phyloP scores from a whole-genome alignment of 1,284 basidiomycete genomes.

The Tremellales sp. region DNA sequence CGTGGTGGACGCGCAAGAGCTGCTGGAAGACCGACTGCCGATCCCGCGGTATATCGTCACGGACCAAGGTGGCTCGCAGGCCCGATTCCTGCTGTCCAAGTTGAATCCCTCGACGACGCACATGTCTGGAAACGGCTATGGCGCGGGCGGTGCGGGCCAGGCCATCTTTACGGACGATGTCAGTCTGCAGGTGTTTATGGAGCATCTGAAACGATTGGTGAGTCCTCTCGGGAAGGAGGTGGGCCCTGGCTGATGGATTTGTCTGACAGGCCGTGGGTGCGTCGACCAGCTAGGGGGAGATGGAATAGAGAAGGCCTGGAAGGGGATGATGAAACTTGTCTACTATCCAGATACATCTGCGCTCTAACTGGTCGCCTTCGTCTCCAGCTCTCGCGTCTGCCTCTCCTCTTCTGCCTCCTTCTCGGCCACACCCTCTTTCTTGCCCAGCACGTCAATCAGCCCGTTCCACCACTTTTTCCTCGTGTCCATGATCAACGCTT shows the following conservation, averaged over 20 bases:
- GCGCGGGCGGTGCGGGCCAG: slow-evolving; percentile 69
- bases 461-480: slow-evolving; percentile 43
- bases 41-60: slow-evolving; percentile 97
- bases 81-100: slow-evolving; percentile 93
- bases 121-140: slow-evolving; percentile 78
- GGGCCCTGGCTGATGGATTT: not conserved
- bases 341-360: not conserved
- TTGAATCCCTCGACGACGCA: slow-evolving; percentile 98
- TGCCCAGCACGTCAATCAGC: slow-evolving; percentile 17
- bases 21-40: slow-evolving; percentile 91
- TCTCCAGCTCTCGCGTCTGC: slow-evolving; percentile 13
- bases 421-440: not conserved
- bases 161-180: slow-evolving; percentile 99
- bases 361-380: slow-evolving; percentile 4
- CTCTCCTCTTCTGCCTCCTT: slow-evolving; percentile 9
- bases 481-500: slow-evolving; percentile 35
- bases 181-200: slow-evolving; percentile 94
- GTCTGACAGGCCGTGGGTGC: slow-evolving; percentile 38
- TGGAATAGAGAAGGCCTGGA: not conserved
- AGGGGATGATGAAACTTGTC: too few relatives aligned
- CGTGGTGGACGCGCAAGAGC: slow-evolving; percentile 68
- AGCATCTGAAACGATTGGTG: slow-evolving; percentile 80
- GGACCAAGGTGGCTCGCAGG: slow-evolving; percentile 96
- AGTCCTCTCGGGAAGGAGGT: slow-evolving; percentile 16
- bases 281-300: slow-evolving; percentile 28